Evolutionary conservation across 805 yeast genomes (phyloP), one percentile per base, ranked within the genome.

Genomic region (Teunomyces lycoperdinae): DNA sequence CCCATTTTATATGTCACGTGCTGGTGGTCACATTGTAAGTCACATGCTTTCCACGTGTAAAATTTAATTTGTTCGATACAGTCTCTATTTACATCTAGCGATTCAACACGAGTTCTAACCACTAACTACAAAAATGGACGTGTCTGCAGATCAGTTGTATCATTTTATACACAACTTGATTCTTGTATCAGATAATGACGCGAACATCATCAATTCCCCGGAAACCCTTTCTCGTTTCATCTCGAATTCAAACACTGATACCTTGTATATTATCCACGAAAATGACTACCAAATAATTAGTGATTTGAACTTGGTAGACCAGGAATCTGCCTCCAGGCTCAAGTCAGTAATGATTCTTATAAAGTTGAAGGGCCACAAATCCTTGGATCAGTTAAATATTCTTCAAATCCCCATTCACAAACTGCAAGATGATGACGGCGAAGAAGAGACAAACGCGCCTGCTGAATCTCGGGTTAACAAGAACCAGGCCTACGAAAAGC

Each of bases 401-500:
- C 52, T 73, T 13, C 62, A 64, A 29, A 61, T 72, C 5, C 76
- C 76, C 5, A 50, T 53, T 30, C 50, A 38, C 17, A 38, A 32
- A 9, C 46, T 26, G 27, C 50, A 41, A 27, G 42, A 40, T 27
- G 29, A 30, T 14, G 47, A 43, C 16, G 16, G 16, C 13, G 29
- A 42, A 24, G 32, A 43, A 16, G 49, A 44, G 28, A 38, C 33
- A 26, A 43, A 13, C 14, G 7, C 30, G 8, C 29, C 30, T 7
- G 14, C 41, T 3, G 41, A 38, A 2, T 30, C 47, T 13, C 39
- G 48, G 29, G 26, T 5, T 11, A 47, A 32, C 20, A 30, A 42
- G 33, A 53, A 52, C 49, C 66, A 59, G 7, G 50, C 74, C 1
- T 76, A 77, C 48, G 85, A 84, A 42, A 71, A 74, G 26, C 58